Base-by-base conservation (phyloP, 768 basidiomycete species). In the Leccinum disarticulatum region DNA sequence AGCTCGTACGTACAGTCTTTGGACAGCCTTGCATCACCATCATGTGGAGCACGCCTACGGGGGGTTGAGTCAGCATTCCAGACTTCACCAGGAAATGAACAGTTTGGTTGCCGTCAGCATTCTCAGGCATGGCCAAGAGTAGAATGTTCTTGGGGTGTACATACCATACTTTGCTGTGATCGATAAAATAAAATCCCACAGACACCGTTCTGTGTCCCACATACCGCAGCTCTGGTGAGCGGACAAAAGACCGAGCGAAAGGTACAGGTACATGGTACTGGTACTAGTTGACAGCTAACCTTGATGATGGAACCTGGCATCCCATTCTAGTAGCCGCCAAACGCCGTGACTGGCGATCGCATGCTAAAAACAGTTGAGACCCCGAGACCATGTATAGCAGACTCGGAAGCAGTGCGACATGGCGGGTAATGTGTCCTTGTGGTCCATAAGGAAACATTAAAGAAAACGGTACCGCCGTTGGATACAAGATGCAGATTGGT, bases 21-120 rank as follows among this genome's bases (percentile, higher is more conserved):
- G 63, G 31, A 64, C 54, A 53, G 60, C 43, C 22, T 46, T 47
- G 14, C 7, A 25, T 31, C 33, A 17, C 5, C 56, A 27, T 58
- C 58, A 48, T 60, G n/a, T 31, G 51, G 51, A 22, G 33, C 6
- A 53, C 19, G 6, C 33, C 33, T 17, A 52, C 9, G 30, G 7
- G 30, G 17, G 51, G 31, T 53, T 36, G n/a, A 17, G 51, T 61
- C 53, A 43, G 54, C 43, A 46, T 41, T 43, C 47, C 62, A 46
- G 31, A 46, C 4, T 25, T 9, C 3, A 10, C 22, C 1, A 27
- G 49, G 55, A 48, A 28, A 53, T 25, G 30, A 52, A 28, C 17
- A 0, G 27, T 53, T 31, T 3, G 6, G 52, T 19, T 57, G n/a
- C 46, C 46, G 57, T 57, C 31, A 58, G 43, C 8, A 22, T 30